A percentile compares a stretch with the other conserved stretches of the same genome.
phyloP scores from a whole-genome alignment of 2,329 filamentous ascomycete genomes.

The Aureobasidium sp. region DNA sequence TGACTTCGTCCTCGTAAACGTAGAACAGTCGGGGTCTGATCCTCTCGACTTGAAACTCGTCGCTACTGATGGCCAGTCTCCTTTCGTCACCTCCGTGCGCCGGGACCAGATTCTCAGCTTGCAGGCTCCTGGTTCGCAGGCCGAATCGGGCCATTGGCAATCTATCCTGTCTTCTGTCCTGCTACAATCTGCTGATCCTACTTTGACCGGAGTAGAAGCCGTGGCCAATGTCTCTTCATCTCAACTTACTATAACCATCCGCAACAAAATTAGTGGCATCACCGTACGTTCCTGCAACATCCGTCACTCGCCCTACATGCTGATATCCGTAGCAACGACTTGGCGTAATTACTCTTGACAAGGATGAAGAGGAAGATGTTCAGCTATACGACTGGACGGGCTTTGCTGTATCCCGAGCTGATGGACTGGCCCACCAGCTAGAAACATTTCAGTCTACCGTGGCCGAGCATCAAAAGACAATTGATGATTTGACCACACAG shows the following conservation, averaged over 20 bases:
- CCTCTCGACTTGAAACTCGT: slow-evolving; percentile 59
- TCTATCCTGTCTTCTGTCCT: slow-evolving; percentile 52
- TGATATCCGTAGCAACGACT: slow-evolving; percentile 52
- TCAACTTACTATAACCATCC: slow-evolving; percentile 55
- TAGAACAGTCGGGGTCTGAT: slow-evolving; percentile 44
- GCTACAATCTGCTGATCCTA: slow-evolving; percentile 37
- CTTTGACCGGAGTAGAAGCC: slow-evolving; percentile 49
- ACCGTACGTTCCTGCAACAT: slow-evolving; percentile 44
- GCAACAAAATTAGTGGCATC: slow-evolving; percentile 61
- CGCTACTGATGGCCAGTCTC: slow-evolving; percentile 59
- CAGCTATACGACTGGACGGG: slow-evolving; percentile 63
- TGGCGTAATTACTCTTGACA: slow-evolving; percentile 55
- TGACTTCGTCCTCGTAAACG: slow-evolving; percentile 54
- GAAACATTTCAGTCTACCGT: slow-evolving; percentile 29
- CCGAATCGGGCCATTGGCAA: slow-evolving; percentile 60
- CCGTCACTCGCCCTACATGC: neutral
- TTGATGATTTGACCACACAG: slow-evolving; percentile 54
- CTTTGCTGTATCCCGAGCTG: slow-evolving; percentile 42
- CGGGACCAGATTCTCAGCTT: slow-evolving; percentile 50
- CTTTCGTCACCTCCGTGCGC: slow-evolving; percentile 55
- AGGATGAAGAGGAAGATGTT: slow-evolving; percentile 52
- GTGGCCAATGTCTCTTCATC: slow-evolving; percentile 47
- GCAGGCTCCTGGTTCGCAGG: slow-evolving; percentile 48
- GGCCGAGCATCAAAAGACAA: slow-evolving; percentile 47
- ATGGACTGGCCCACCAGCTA: slow-evolving; percentile 34